A percentile compares a stretch with the other conserved stretches of the same genome.
Conservation (phyloP, 2,329 filamentous ascomycete species). For the Alternaria panax region DNA sequence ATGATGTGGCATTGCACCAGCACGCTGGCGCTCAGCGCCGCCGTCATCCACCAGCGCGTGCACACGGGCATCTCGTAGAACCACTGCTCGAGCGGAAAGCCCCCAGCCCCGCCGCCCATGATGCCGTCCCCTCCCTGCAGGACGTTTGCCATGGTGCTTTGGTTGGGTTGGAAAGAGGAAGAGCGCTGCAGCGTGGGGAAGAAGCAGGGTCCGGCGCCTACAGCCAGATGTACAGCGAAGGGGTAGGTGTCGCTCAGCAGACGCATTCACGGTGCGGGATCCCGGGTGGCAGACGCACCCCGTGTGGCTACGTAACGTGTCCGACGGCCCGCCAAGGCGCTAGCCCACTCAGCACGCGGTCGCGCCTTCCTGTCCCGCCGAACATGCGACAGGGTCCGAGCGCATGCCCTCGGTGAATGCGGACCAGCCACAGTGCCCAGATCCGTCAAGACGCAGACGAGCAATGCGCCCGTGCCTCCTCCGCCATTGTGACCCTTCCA, state of each 20-base stretch:
- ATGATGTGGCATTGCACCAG: constrained; percentile 93
- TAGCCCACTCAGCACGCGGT: constrained; percentile 9
- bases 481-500: constrained; percentile 13
- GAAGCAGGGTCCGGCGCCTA: neutral
- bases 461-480: constrained; percentile 20
- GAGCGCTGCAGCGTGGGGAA: too few species aligned
- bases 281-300: neutral
- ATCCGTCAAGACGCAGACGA: constrained; percentile 13
- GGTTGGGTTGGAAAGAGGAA: neutral
- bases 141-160: constrained; percentile 54
- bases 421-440: constrained; percentile 37
- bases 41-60: constrained; percentile 96
- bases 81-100: constrained; percentile 91
- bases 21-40: constrained; percentile 84
- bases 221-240: constrained; percentile 6
- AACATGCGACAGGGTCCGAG: too few species aligned
- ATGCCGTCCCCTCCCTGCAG: constrained; percentile 53
- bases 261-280: neutral
- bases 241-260: constrained; percentile 18
- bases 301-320: constrained; percentile 42
- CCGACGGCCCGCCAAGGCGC: constrained; percentile 23
- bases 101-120: constrained; percentile 62
- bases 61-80: constrained; percentile 98
- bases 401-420: neutral
- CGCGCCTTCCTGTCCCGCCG: neutral